Percentiles rank a stretch among this genome's conserved stretches.
phyloP scores from a whole-genome alignment of 192 early-diverging fungal genomes.

The Podila horticola region DNA sequence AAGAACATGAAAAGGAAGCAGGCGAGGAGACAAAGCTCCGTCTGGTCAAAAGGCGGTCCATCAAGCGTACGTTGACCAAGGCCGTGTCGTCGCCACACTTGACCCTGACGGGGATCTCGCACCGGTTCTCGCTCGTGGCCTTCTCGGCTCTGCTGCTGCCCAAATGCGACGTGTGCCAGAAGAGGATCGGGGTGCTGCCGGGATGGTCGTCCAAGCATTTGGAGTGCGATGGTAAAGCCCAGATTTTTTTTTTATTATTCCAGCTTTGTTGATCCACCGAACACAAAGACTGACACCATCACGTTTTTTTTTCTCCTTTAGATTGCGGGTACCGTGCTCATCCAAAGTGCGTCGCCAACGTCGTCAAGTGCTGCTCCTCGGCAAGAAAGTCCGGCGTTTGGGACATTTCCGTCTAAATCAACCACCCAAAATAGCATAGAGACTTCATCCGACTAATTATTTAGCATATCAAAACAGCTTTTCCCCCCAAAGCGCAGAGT shows the following conservation, averaged over 20 bases:
- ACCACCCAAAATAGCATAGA: not conserved
- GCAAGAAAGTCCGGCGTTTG: conserved; percentile 42
- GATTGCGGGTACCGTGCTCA: conserved; percentile 46
- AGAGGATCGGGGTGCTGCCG: conserved; percentile 33
- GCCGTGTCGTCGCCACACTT: no score
- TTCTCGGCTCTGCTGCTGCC: conserved; percentile 36
- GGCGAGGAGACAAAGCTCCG: no score
- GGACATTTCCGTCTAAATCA: conserved; percentile 21
- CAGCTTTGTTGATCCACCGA: no score
- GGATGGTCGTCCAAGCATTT: conserved; percentile 47
- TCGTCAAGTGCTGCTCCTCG: conserved; percentile 36
- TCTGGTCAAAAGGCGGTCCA: no score
- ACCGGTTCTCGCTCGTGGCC: conserved; percentile 38
- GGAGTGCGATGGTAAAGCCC: conserved; percentile 37
- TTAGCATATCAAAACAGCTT: not conserved
- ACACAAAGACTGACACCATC: not conserved
- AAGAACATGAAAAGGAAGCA: no score
- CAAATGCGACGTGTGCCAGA: conserved; percentile 45
- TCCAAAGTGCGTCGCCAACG: conserved; percentile 34
- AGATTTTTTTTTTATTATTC: not conserved
- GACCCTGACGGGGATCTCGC: conserved; percentile 28
- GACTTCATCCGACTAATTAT: not conserved
- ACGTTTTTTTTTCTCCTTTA: conserved; percentile 5
- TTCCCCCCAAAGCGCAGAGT: no score
- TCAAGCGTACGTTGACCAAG: no score